These are phyloP conservation scores for Populus alba DNA, from an alignment of 345 rosid species.

Conservation along the genomic window DNA sequence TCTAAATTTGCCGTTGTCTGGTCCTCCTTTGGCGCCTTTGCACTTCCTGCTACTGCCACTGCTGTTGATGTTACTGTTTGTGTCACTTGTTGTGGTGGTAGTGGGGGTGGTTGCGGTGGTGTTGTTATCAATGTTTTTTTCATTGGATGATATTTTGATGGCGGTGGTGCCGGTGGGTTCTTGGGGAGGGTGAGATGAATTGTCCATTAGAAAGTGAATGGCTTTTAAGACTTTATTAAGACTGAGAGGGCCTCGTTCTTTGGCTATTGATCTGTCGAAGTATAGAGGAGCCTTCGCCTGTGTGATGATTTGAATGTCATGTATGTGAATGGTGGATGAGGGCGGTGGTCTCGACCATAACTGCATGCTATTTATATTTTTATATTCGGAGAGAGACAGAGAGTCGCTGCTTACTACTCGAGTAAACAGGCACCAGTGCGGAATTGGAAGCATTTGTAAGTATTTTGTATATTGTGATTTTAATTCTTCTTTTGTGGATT, in stretches of 20 bases:
- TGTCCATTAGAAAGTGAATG: constrained; percentile 18
- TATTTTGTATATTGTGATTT: neutral
- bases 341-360: constrained; percentile 33
- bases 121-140: neutral
- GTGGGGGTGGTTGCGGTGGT: constrained; percentile 15
- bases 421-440: constrained; percentile 15
- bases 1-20: constrained; percentile 60
- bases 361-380: constrained; percentile 5
- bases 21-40: constrained; percentile 70
- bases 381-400: neutral
- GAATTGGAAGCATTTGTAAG: constrained; percentile 11
- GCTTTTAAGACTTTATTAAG: constrained; percentile 9
- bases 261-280: constrained; percentile 21
- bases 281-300: neutral
- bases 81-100: neutral
- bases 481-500: neutral
- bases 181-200: constrained; percentile 15
- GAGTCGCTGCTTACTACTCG: constrained; percentile 19
- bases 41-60: constrained; percentile 30
- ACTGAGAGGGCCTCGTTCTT: constrained; percentile 29
- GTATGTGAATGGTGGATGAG: constrained; percentile 42
- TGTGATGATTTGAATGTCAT: constrained; percentile 32
- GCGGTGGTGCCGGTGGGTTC: constrained; percentile 7
- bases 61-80: constrained; percentile 3
- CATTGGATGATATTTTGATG: neutral